These are phyloP conservation scores for Solanum medicagineum DNA, from an alignment of 257 asterid genomes.

Conservation along the genomic window DNA sequence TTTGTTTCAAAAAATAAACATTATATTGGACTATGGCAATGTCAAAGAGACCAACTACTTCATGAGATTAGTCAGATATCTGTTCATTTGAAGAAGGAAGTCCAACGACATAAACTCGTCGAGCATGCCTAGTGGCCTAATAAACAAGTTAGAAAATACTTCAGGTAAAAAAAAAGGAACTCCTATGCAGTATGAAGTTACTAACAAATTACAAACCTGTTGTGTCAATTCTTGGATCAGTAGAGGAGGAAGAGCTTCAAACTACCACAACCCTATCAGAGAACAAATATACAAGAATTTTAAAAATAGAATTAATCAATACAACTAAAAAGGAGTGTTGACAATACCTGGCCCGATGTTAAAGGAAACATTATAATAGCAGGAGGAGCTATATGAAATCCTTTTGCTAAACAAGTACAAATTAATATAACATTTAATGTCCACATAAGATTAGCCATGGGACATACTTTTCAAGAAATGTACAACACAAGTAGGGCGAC, in stretches of 20 bases:
- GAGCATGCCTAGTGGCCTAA: slow-evolving; percentile 96
- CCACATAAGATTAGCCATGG: background rate
- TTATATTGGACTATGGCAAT: background rate
- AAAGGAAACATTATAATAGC: slow-evolving; percentile 51
- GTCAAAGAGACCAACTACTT: background rate
- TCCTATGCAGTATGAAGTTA: no score
- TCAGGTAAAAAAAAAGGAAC: no score
- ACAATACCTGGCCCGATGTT: slow-evolving; percentile 62
- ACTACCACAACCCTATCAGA: slow-evolving; percentile 25
- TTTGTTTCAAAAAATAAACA: background rate
- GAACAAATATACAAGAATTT: background rate
- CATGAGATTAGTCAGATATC: slow-evolving; percentile 19
- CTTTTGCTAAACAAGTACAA: slow-evolving; percentile 62
- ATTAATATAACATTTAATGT: slow-evolving; percentile 2
- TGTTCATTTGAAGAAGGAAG: slow-evolving; percentile 91
- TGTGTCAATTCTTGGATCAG: slow-evolving; percentile 97
- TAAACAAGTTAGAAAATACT: slow-evolving; percentile 1
- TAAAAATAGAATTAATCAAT: background rate
- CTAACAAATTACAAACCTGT: slow-evolving; percentile 38
- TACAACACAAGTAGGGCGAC: no score
- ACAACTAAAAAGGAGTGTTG: background rate
- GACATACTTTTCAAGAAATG: background rate
- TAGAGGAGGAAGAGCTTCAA: slow-evolving; percentile 61
- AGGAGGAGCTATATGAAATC: slow-evolving; percentile 97
- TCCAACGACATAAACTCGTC: slow-evolving; percentile 95